Evolutionary conservation across 805 yeast genomes (phyloP).

Genomic region (Dipodascopsis uninucleata): DNA sequence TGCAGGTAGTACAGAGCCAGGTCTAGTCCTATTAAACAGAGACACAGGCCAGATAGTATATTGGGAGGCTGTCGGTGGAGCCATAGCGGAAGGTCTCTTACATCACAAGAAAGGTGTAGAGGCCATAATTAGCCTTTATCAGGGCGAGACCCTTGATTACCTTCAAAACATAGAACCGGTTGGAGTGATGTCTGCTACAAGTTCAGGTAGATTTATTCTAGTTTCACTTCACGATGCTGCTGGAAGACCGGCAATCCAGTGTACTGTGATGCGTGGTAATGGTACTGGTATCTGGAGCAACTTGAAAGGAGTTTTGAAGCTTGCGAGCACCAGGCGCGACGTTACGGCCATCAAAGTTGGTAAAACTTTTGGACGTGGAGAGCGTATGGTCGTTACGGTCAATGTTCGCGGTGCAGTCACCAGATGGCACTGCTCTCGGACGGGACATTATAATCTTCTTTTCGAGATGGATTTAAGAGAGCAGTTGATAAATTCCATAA

Average conservation of each 20-base stretch:
- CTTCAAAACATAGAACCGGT: slow-evolving; percentile 66
- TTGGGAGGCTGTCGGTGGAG: slow-evolving; percentile 70
- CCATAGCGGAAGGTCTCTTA: slow-evolving; percentile 60
- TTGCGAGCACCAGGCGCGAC: slow-evolving; percentile 37
- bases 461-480: slow-evolving; percentile 40
- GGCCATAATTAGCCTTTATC: slow-evolving; percentile 23
- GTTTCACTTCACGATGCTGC: slow-evolving; percentile 61
- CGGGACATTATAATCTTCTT: slow-evolving; percentile 42
- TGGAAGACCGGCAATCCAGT: slow-evolving; percentile 51
- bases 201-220: slow-evolving; percentile 61
- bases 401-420: slow-evolving; percentile 47
- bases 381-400: slow-evolving; percentile 41
- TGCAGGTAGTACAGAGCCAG: slow-evolving; percentile 56
- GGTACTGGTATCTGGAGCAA: slow-evolving; percentile 33
- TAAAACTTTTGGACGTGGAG: slow-evolving; percentile 49
- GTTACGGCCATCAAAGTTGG: slow-evolving; percentile 61
- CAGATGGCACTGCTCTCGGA: slow-evolving; percentile 48
- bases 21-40: slow-evolving; percentile 63
- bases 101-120: slow-evolving; percentile 40
- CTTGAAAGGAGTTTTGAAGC: slow-evolving; percentile 30
- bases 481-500: slow-evolving; percentile 42
- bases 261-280: slow-evolving; percentile 31
- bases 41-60: slow-evolving; percentile 57
- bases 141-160: slow-evolving; percentile 54
- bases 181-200: slow-evolving; percentile 69